Evolutionary conservation across 495 filamentous ascomycete species (phyloP), one percentile per base, ranked within the genome.

Genomic region (Hyaloscypha finlandica): DNA sequence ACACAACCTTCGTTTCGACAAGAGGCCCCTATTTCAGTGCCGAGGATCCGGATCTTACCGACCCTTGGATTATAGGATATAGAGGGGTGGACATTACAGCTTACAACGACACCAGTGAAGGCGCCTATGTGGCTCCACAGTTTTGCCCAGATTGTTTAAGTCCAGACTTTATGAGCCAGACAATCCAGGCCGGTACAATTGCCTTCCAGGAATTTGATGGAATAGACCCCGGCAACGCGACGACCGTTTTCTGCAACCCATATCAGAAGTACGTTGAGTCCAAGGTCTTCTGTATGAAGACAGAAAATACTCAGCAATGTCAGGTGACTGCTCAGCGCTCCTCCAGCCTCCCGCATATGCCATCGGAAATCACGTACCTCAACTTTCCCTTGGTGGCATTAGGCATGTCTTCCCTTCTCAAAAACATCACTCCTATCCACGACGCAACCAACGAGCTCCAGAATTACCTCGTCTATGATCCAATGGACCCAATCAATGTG

Each of bases 181-280:
- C 63, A 11, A 57, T 66, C 33, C 32, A 61, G 16, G 25, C 66
- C 0, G 70, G 70, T 9, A 63, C 42, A 4, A n/a, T 71, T 12
- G 35, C 61, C 3, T 68, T 68, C 37, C 59, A 71, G 51, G 70
- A 71, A 37, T 71, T 59, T 35, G 63, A 65, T 6, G 70, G 70
- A 11, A 11, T 32, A 4, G 52, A 66, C 9, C 12, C 35, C 11
- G 37, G 35, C 6, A 59, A 66, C 19, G 45, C 66, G n/a, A 66
- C 63, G 8, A 57, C 62, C 5, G 54, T 71, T 8, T 68, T 45
- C 56, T 71, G 70, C 39, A 64, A 59, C 11, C 62, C 70, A 19
- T 37, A 39, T 5, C 70, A 71, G 55, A 32, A 8, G 51, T 71
- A 71, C 20, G 48, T 71, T 6, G 70, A 71, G 48, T 68, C 66